These are phyloP conservation scores for Dendrobium officinale DNA, from an alignment of 106 monocot species.

Conservation along the genomic window DNA sequence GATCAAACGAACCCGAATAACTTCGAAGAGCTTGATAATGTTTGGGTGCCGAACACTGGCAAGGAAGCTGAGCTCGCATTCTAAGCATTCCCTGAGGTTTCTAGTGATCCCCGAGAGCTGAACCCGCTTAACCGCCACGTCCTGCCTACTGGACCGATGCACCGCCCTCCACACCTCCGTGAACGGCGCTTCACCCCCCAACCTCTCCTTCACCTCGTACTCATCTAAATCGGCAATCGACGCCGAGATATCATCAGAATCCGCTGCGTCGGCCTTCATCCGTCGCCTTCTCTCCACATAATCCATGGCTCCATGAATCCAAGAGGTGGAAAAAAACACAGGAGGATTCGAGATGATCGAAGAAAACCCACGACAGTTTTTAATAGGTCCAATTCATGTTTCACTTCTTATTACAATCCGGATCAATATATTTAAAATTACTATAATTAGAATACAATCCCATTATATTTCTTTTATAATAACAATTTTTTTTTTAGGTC, in stretches of 20 bases:
- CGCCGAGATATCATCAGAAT: not conserved
- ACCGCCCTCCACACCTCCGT: conserved; percentile 33
- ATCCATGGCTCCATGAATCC: not conserved
- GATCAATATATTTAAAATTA: too few relatives aligned
- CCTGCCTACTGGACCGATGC: conserved; percentile 25
- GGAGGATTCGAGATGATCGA: too few relatives aligned
- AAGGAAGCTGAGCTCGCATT: conserved; percentile 55
- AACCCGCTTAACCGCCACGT: conserved; percentile 49
- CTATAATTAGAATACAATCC: too few relatives aligned
- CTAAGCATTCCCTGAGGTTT: conserved; percentile 35
- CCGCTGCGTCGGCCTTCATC: not conserved
- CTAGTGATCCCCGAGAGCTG: conserved; percentile 27
- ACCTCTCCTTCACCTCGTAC: conserved; percentile 31
- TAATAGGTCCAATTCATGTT: too few relatives aligned
- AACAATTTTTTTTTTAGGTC: too few relatives aligned
- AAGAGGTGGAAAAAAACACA: too few relatives aligned
- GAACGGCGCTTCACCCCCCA: conserved; percentile 16
- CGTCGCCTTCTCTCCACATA: not conserved
- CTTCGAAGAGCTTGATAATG: conserved; percentile 52
- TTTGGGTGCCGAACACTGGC: conserved; percentile 47
- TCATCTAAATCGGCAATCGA: conserved; percentile 5
- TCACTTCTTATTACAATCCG: too few relatives aligned
- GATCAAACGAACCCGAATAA: conserved; percentile 20
- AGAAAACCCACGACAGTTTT: too few relatives aligned
- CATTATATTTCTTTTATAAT: too few relatives aligned